Conservation (phyloP, 495 filamentous ascomycete species). For the Penicillium salamii region DNA sequence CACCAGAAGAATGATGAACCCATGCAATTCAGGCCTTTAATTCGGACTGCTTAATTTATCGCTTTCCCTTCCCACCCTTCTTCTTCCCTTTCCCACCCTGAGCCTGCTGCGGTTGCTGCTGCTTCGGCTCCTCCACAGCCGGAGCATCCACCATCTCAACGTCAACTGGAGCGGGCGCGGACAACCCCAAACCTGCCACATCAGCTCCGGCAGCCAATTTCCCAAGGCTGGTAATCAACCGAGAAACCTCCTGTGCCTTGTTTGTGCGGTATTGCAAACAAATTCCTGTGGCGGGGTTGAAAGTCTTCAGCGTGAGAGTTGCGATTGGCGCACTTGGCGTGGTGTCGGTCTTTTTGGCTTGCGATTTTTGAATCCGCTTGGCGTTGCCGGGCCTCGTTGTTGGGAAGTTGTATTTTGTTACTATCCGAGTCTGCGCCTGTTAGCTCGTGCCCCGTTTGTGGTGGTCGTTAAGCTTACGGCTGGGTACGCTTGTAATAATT, state of each 20-base stretch:
- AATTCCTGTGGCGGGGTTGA: conserved; percentile 75
- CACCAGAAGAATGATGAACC: too few species aligned
- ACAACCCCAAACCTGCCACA: conserved; percentile 58
- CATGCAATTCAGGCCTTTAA: not conserved
- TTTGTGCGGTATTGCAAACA: conserved; percentile 87
- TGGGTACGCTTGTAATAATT: conserved; percentile 62
- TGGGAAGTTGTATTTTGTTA: conserved; percentile 77
- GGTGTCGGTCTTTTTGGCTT: conserved; percentile 14
- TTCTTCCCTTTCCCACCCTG: conserved; percentile 16
- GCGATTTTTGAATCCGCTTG: conserved; percentile 22
- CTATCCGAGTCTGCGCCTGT: conserved; percentile 65
- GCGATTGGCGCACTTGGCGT: conserved; percentile 45
- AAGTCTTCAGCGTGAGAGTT: conserved; percentile 81
- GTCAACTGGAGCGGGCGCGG: conserved; percentile 29
- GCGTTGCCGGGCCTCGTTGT: conserved; percentile 36
- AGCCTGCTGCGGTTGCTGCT: not conserved
- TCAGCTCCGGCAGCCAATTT: conserved; percentile 55
- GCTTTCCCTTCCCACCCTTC: conserved; percentile 28
- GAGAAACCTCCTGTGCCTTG: conserved; percentile 84
- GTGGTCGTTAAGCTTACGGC: conserved; percentile 43
- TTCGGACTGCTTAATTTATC: conserved; percentile 4
- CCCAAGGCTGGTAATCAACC: conserved; percentile 73
- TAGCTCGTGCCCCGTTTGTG: conserved; percentile 1
- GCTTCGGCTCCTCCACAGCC: not conserved
- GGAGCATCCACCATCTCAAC: conserved; percentile 41